Conservation (phyloP, 2,329 filamentous ascomycete genomes). For the Beauveria sp. region DNA sequence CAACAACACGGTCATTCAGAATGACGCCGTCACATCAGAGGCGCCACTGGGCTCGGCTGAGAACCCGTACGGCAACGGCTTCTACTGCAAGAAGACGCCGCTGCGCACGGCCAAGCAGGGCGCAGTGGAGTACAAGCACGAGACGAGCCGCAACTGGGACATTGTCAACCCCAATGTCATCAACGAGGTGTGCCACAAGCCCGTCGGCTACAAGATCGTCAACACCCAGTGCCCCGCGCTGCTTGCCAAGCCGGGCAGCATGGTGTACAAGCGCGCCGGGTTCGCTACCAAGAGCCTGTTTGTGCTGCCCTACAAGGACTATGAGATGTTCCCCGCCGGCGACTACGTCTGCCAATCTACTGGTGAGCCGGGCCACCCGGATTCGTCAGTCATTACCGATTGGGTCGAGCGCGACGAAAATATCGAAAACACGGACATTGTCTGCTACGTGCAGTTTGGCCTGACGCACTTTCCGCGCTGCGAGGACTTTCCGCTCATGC, state of each 20-base stretch:
- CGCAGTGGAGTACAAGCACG: slow-evolving; percentile 19
- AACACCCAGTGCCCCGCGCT: slow-evolving; percentile 40
- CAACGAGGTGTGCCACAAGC: slow-evolving; percentile 34
- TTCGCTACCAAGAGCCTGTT: slow-evolving; percentile 36
- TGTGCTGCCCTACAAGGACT: slow-evolving; percentile 34
- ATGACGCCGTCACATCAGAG: slow-evolving; percentile 55
- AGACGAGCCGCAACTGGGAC: slow-evolving; percentile 32
- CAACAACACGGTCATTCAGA: slow-evolving; percentile 59
- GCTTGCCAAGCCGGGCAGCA: slow-evolving; percentile 32
- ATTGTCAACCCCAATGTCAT: slow-evolving; percentile 35
- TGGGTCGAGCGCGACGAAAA: slow-evolving; percentile 42
- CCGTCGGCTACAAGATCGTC: slow-evolving; percentile 40
- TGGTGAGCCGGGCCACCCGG: slow-evolving; percentile 22
- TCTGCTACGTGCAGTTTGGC: slow-evolving; percentile 44
- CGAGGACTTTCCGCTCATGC: slow-evolving; percentile 65
- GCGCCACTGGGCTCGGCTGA: slow-evolving; percentile 58
- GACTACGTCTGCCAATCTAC: slow-evolving; percentile 39
- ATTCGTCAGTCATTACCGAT: slow-evolving; percentile 27
- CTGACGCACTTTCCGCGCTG: slow-evolving; percentile 55
- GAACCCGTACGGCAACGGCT: slow-evolving; percentile 70
- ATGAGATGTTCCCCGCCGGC: slow-evolving; percentile 35
- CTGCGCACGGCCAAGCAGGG: slow-evolving; percentile 18
- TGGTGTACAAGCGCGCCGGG: slow-evolving; percentile 31
- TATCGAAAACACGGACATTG: slow-evolving; percentile 42
- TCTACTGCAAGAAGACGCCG: slow-evolving; percentile 36